Evolutionary conservation across 306 rosid species (phyloP), one percentile per base, ranked within the genome.

Genomic region (Corylus heterophylla): DNA sequence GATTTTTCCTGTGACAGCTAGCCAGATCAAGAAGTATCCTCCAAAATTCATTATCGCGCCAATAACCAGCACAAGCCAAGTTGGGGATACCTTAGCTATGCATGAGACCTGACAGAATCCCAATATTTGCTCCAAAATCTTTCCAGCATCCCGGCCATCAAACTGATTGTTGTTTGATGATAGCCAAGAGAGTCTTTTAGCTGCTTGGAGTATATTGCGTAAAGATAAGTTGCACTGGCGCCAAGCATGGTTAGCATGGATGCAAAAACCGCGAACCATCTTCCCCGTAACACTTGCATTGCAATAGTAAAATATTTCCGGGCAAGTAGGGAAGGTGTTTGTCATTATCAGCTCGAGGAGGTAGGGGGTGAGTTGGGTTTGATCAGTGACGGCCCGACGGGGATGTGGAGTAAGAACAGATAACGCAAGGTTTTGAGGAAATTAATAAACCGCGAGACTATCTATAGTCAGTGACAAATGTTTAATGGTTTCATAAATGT

Each of bases 1-100:
- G 8, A 88, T 86, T 71, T 44, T 82, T 12, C 85, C 83, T 0
- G 79, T 82, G 17, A 88, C 81, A 31, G 89, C 85, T 0, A 86
- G 39, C 89, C 90, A 86, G 25, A 89, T 82, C 87, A 89, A 84
- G 83, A 89, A 89, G 50, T 84, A 86, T 2, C 89, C 88, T 2
- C 72, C 42, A 71, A 86, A 88, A 47, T 88, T 88, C 86, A 88
- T 47, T 12, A 69, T 83, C 17, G 89, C 72, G 14, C 92, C 92
- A n/a, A 86, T 42, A 0, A 88, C 54, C n/a, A 88, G 88, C n/a
- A 86, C 85, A 67, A 88, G 77, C 92, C 89, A 88, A 16, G 89
- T 71, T 10, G 89, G 88, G 1, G 89, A 82, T 31, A 86, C 82
- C 71, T 88, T 88, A 5, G 85, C 89, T 39, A 88, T 73, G 1